A percentile compares a stretch with the other conserved stretches of the same genome.
These are phyloP conservation scores for Ehretia macrophylla DNA, from an alignment of 257 asterid genomes.

Conservation along the genomic window DNA sequence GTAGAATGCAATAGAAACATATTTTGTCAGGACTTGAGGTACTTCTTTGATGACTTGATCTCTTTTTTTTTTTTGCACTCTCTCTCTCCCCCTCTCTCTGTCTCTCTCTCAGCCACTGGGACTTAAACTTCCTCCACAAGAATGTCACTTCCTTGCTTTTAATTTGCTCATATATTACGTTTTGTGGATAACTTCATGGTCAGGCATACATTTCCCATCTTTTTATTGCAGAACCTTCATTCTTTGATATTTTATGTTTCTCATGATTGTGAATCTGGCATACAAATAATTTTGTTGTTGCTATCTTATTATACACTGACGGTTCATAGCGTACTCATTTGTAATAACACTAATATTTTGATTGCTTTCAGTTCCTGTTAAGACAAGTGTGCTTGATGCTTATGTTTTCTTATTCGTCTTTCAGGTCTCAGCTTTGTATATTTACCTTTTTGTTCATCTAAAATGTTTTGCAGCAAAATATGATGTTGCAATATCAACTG, in stretches of 20 bases:
- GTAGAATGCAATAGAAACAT: neutral
- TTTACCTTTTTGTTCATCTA: neutral
- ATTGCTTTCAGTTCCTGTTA: neutral
- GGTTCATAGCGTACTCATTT: too few species aligned
- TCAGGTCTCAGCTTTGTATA: neutral
- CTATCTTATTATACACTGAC: too few species aligned
- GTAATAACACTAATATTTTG: neutral
- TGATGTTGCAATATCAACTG: constrained; percentile 92
- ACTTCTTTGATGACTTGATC: neutral
- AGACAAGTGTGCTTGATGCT: neutral
- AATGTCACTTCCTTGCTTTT: too few species aligned
- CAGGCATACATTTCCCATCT: too few species aligned
- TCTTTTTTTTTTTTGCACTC: too few species aligned
- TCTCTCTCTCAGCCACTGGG: too few species aligned
- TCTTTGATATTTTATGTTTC: neutral
- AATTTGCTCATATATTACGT: too few species aligned
- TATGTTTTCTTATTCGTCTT: neutral
- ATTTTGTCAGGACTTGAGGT: neutral
- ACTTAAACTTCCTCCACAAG: too few species aligned
- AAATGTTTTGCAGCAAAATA: constrained; percentile 53
- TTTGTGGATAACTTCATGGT: too few species aligned
- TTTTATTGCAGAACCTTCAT: neutral
- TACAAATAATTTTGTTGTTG: neutral
- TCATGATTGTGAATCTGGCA: neutral
- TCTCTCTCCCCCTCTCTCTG: too few species aligned